A percentile compares a stretch with the other conserved stretches of the same genome.
Evolutionary conservation across 768 basidiomycete genomes (phyloP).

Genomic region (Leccinum aurantiacum): DNA sequence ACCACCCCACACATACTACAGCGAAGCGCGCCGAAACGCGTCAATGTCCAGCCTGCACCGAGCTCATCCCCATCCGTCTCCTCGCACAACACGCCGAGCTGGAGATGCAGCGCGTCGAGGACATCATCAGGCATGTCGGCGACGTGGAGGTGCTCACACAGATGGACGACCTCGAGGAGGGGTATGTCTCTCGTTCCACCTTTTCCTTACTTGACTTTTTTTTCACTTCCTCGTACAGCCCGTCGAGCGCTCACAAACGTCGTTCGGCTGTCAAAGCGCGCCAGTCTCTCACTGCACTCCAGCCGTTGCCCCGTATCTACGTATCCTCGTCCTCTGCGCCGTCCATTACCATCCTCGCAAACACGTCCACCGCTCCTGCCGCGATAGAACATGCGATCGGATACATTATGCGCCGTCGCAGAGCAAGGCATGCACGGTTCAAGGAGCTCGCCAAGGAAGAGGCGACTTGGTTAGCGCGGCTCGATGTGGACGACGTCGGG

Average conservation of each 20-base stretch:
- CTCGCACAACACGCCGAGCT: constrained; percentile 61
- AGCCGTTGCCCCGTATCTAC: constrained; percentile 27
- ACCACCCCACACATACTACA: constrained; percentile 24
- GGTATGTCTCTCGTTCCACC: constrained; percentile 38
- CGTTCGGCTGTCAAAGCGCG: constrained; percentile 49
- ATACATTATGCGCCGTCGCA: constrained; percentile 66
- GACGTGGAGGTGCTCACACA: constrained; percentile 54
- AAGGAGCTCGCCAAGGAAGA: constrained; percentile 68
- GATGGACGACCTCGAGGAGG: constrained; percentile 51
- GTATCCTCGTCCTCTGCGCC: constrained; percentile 18
- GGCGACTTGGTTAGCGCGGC: constrained; percentile 31
- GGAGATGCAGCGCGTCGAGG: constrained; percentile 67
- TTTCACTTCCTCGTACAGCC: constrained; percentile 29
- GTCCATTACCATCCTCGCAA: constrained; percentile 14
- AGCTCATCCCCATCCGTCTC: constrained; percentile 71
- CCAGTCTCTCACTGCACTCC: constrained; percentile 34
- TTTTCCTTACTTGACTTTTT: background rate
- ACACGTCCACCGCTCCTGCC: constrained; percentile 25
- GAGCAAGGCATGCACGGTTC: constrained; percentile 63
- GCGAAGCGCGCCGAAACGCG: constrained; percentile 75
- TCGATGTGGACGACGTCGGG: constrained; percentile 31
- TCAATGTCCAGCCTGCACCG: constrained; percentile 72
- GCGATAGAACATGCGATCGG: constrained; percentile 56
- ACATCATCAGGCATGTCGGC: constrained; percentile 63
- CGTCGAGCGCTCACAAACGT: constrained; percentile 24